A percentile compares a stretch with the other conserved stretches of the same genome.
Conservation (phyloP, 331 rosid genomes). For the Acacia concinna region DNA sequence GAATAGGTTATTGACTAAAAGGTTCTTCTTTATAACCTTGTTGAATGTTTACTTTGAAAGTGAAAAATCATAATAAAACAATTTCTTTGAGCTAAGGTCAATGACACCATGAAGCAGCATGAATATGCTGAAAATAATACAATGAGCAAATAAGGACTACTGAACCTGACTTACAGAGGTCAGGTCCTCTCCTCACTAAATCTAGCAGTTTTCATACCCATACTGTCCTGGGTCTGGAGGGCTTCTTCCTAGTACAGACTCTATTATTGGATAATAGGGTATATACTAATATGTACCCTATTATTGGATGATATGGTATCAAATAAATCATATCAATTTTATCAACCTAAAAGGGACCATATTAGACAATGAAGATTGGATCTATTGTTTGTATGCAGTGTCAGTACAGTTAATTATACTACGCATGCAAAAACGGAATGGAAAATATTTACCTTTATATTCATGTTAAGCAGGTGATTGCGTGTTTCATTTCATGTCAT, state of each 20-base stretch:
- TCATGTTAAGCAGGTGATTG: neutral
- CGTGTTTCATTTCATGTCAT: slow-evolving; percentile 17
- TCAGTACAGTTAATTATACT: neutral
- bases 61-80: neutral
- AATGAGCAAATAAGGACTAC: neutral
- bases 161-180: neutral
- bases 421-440: neutral
- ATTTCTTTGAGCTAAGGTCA: neutral
- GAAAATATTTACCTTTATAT: slow-evolving; percentile 11
- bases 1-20: too few relatives aligned
- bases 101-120: neutral
- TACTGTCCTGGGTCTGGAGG: neutral
- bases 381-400: neutral
- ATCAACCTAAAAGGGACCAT: neutral
- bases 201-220: neutral
- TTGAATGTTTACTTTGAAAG: too few relatives aligned
- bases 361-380: slow-evolving; percentile 14
- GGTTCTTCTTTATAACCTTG: too few relatives aligned
- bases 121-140: neutral
- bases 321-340: neutral
- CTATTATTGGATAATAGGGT: neutral
- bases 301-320: neutral
- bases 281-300: neutral
- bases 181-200: neutral
- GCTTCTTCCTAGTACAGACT: neutral